Evolutionary conservation across 495 filamentous ascomycete genomes (phyloP).

Genomic region (Rhypophila decipiens): DNA sequence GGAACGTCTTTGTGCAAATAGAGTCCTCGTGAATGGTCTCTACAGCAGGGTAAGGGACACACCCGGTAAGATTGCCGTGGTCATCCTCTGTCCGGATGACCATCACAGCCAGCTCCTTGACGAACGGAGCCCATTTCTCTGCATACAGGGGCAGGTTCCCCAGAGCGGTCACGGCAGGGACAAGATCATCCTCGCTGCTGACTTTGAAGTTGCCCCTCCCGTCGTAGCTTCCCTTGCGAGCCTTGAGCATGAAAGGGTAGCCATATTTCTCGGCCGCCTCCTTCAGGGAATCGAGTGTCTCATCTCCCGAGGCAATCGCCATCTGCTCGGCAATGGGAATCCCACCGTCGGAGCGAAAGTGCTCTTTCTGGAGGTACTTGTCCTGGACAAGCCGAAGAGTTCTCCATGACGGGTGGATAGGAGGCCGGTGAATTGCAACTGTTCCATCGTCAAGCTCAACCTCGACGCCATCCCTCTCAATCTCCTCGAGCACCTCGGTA

Average conservation of each 20-base stretch:
- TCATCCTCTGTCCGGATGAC: slow-evolving; percentile 83
- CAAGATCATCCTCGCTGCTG: slow-evolving; percentile 58
- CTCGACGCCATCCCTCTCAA: slow-evolving; percentile 53
- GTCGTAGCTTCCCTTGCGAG: slow-evolving; percentile 88
- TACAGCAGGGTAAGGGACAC: slow-evolving; percentile 77
- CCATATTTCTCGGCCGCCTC: slow-evolving; percentile 60
- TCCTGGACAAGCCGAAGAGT: slow-evolving; percentile 92
- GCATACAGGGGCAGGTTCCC: slow-evolving; percentile 73
- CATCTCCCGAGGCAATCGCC: slow-evolving; percentile 45
- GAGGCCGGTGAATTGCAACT: slow-evolving; percentile 34
- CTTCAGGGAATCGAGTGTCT: slow-evolving; percentile 52
- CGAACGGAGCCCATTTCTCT: slow-evolving; percentile 84
- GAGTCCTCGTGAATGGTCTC: slow-evolving; percentile 94
- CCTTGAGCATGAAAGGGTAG: slow-evolving; percentile 93
- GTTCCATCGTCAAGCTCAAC: slow-evolving; percentile 38
- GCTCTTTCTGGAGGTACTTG: slow-evolving; percentile 88
- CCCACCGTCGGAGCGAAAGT: slow-evolving; percentile 52
- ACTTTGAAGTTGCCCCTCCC: slow-evolving; percentile 87
- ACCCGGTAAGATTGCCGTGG: slow-evolving; percentile 37
- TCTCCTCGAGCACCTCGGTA: slow-evolving; percentile 81
- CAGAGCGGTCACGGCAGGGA: slow-evolving; percentile 59
- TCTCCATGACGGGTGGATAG: slow-evolving; percentile 81
- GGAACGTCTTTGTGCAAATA: slow-evolving; percentile 90
- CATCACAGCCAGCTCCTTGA: slow-evolving; percentile 88
- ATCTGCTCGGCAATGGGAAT: slow-evolving; percentile 69